Conservation (phyloP, 2,329 filamentous ascomycete genomes). For the Exophiala oligosperma region DNA sequence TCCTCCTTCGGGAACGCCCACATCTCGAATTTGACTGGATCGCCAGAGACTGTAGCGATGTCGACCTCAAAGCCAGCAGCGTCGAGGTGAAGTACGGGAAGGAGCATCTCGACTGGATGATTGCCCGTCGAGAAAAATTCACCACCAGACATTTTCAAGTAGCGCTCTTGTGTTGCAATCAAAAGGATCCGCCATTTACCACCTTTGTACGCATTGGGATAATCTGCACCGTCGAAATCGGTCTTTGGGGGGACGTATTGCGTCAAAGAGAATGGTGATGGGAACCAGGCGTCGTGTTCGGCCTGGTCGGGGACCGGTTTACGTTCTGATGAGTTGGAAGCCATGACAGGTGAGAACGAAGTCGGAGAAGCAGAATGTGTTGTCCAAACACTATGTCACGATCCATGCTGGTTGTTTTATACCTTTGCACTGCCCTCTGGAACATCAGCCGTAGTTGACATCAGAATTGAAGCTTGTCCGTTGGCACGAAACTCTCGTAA, state of each 20-base stretch:
- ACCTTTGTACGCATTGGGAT: slow-evolving; percentile 17
- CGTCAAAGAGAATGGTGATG: slow-evolving; percentile 18
- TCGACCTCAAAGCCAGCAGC: slow-evolving; percentile 19
- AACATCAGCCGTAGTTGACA: too few relatives aligned
- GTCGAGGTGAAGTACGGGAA: slow-evolving; percentile 21
- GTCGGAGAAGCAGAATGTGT: too few relatives aligned
- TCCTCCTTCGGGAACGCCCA: slow-evolving; percentile 19
- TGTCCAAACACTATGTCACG: neutral
- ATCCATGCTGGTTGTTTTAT: too few relatives aligned
- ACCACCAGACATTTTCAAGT: slow-evolving; percentile 10
- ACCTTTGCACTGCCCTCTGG: too few relatives aligned
- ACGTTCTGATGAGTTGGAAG: slow-evolving; percentile 8
- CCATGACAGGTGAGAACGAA: neutral
- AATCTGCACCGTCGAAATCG: slow-evolving; percentile 15
- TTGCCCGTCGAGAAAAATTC: slow-evolving; percentile 20
- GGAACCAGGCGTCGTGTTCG: slow-evolving; percentile 18
- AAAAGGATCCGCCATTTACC: slow-evolving; percentile 19
- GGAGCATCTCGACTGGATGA: slow-evolving; percentile 18
- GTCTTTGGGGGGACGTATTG: slow-evolving; percentile 17
- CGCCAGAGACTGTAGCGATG: slow-evolving; percentile 14
- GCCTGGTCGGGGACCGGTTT: slow-evolving; percentile 13
- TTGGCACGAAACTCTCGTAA: too few relatives aligned
- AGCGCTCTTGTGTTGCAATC: slow-evolving; percentile 19
- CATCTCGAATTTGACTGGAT: slow-evolving; percentile 19
- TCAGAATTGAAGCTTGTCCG: too few relatives aligned